phyloP scores from a whole-genome alignment of 352 stramenopile genomes.

The Thalassiosira exigua region DNA sequence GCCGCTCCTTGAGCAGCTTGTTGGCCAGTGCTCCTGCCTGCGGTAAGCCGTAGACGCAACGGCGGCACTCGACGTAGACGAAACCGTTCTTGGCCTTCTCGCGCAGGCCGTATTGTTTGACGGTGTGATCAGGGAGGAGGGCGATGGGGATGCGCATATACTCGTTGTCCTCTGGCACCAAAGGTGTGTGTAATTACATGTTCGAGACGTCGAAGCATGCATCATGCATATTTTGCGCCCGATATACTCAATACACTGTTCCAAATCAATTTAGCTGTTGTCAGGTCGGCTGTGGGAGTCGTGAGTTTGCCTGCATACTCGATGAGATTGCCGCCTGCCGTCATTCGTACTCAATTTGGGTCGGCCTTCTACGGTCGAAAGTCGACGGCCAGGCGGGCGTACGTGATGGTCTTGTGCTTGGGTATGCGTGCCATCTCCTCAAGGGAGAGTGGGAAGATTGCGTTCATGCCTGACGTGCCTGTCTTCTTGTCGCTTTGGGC shows the following conservation, averaged over 20 bases:
- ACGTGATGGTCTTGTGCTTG: too few species aligned
- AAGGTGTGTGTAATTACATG: constrained; percentile 41
- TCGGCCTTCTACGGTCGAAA: too few species aligned
- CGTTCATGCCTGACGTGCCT: too few species aligned
- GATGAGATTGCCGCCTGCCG: too few species aligned
- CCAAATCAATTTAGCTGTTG: constrained; percentile 8
- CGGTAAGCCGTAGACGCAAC: constrained; percentile 34
- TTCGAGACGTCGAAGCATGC: constrained; percentile 34
- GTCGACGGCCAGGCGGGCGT: too few species aligned
- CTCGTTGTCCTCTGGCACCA: constrained; percentile 29
- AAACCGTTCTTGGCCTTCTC: constrained; percentile 19
- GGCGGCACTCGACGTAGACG: constrained; percentile 37
- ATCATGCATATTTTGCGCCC: constrained; percentile 18
- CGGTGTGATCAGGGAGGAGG: constrained; percentile 14
- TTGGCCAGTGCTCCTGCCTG: too few species aligned
- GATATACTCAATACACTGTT: constrained; percentile 7
- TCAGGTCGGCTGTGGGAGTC: constrained; percentile 29
- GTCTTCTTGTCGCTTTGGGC: too few species aligned
- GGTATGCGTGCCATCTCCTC: too few species aligned
- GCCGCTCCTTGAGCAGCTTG: too few species aligned
- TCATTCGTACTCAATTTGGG: too few species aligned
- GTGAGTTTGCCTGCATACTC: too few species aligned
- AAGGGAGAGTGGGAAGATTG: too few species aligned
- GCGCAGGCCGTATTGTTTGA: constrained; percentile 17
- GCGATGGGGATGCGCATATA: constrained; percentile 34